Percentiles rank a stretch among this genome's conserved stretches.
phyloP scores from a whole-genome alignment of 129 eudicot species.

The Gnaphalium uliginosum region DNA sequence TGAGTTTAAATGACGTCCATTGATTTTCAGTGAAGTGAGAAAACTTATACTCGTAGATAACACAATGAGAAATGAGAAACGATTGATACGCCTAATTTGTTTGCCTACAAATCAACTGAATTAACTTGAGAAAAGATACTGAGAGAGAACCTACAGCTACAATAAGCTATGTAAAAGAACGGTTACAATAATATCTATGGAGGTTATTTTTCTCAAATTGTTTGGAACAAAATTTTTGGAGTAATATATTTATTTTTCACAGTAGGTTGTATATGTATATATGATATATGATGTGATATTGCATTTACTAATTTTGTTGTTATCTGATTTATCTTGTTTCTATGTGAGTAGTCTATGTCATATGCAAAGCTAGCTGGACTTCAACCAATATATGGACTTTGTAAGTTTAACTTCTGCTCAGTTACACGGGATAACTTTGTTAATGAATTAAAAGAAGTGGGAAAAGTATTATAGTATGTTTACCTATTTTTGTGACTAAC shows the following conservation, averaged over 20 bases:
- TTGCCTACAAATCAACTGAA: too few relatives aligned
- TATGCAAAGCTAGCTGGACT: conserved; percentile 99
- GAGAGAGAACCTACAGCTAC: too few relatives aligned
- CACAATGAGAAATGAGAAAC: too few relatives aligned
- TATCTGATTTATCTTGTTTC: conserved; percentile 10
- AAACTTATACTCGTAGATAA: too few relatives aligned
- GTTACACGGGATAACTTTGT: conserved; percentile 12
- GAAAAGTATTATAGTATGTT: neutral
- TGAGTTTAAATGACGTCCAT: too few relatives aligned
- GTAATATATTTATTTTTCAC: neutral
- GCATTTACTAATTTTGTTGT: neutral
- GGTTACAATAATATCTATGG: too few relatives aligned
- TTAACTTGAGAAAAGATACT: too few relatives aligned
- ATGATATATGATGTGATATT: neutral
- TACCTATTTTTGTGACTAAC: conserved; percentile 20
- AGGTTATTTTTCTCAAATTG: neutral
- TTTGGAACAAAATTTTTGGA: neutral
- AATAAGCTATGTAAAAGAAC: too few relatives aligned
- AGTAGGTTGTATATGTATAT: neutral
- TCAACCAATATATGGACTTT: conserved; percentile 94
- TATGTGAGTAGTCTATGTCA: conserved; percentile 76
- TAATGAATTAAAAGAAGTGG: neutral
- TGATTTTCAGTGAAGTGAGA: too few relatives aligned
- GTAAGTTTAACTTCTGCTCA: conserved; percentile 54
- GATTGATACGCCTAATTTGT: too few relatives aligned